Evolutionary conservation across 208 protist species (phyloP).

Genomic region (Acanthamoeba culbertsoni): DNA sequence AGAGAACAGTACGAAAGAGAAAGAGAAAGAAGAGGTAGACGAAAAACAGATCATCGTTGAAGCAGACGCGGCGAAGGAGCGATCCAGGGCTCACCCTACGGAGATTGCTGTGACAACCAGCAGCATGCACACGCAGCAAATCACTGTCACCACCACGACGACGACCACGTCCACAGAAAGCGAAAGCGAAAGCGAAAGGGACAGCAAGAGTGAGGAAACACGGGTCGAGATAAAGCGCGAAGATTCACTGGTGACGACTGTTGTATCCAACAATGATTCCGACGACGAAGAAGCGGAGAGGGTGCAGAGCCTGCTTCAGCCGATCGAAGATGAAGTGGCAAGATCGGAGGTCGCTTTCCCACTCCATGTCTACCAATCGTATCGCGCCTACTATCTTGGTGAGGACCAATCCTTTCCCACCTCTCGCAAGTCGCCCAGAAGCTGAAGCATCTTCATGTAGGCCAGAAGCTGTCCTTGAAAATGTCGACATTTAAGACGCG

Average conservation of each 20-base stretch:
- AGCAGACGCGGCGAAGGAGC: neutral
- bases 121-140: neutral
- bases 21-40: neutral
- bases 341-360: neutral
- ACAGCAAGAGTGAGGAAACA: too few relatives aligned
- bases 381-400: neutral
- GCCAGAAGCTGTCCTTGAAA: neutral
- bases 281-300: neutral
- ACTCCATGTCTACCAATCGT: neutral
- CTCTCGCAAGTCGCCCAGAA: neutral
- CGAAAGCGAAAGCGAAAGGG: neutral
- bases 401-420: too few relatives aligned
- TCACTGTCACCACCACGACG: neutral
- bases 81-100: too few relatives aligned
- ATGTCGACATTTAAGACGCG: conserved; percentile 25
- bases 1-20: neutral
- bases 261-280: neutral
- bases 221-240: neutral
- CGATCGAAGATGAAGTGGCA: neutral
- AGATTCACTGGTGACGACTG: neutral
- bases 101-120: too few relatives aligned
- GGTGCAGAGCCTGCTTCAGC: neutral
- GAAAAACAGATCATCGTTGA: neutral
- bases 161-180: neutral
- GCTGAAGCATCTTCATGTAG: neutral